Base-by-base conservation (phyloP, 768 basidiomycete genomes). In the Boletus vermiculosoides region DNA sequence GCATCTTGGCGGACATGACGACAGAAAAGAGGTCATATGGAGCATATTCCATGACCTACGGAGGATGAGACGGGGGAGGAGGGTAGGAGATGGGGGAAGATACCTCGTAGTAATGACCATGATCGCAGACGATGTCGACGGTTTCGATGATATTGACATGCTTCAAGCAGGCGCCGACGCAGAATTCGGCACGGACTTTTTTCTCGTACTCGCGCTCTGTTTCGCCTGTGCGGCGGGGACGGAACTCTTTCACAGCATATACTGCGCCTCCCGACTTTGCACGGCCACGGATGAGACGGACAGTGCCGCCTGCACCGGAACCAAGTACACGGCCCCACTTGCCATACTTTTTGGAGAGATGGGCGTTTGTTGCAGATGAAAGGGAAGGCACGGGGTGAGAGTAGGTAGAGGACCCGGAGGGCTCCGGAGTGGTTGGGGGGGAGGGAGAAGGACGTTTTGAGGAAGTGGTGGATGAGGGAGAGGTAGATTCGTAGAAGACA, bases 1-100 rank as follows among this genome's bases (percentile, higher is more conserved):
- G 84, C 97, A 99, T 99, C 77, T 94, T 97, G 61, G 93, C 92
- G 16, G 95, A 94, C 97, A 99, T 99, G 80, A 99, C 97, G 68
- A 98, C 95, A 57, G 90, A 92, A 77, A 99, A 99, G 55, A 99
- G 86, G 76, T 99, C 97, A 69, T 87, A 97, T 18, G 97, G 97
- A 3, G 97, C 97, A 67, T 97, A 98, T 74, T 98, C 96, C 97
- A 99, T 99, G 77, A 98, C 90, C 95, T 98, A 70, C 3, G 42
- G 30, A 9, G 42, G 49, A 13, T 61, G 39, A 65, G 61, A 47
- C 13, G 50, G 34, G 16, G 37, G 9, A 4, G n/a, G 9, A 45
- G 37, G 28, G 59, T 37, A 48, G 53, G 59, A 45, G 50, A n/a
- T 1, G 28, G 50, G 39, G 52, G 39, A 50, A 57, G 59, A 55